These are phyloP conservation scores for Nakazawaea populi DNA, from an alignment of 805 yeast species.

Conservation along the genomic window DNA sequence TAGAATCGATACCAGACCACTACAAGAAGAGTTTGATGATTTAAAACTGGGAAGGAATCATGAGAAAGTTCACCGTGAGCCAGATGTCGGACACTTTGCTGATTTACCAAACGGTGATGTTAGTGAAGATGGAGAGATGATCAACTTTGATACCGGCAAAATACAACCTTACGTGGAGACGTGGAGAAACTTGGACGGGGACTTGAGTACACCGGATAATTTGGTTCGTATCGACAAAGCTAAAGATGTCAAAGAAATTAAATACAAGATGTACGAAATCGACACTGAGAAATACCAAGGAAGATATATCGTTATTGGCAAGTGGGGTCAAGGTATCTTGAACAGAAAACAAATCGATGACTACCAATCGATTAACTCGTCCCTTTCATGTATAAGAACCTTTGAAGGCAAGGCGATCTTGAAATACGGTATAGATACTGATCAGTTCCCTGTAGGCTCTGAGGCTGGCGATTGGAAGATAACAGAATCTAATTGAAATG, in stretches of 20 bases:
- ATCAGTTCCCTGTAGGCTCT: conserved; percentile 1
- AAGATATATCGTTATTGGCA: conserved; percentile 39
- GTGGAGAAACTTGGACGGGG: conserved; percentile 46
- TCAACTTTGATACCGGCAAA: conserved; percentile 35
- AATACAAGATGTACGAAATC: conserved; percentile 20
- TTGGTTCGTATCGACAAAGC: conserved; percentile 8
- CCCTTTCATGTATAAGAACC: conserved; percentile 8
- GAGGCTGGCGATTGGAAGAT: conserved; percentile 1
- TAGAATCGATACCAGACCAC: conserved; percentile 22
- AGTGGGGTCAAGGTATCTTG: conserved; percentile 46
- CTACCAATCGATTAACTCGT: not conserved
- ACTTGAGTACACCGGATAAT: conserved; percentile 23
- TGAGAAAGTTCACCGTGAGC: conserved; percentile 15
- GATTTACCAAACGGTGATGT: conserved; percentile 33
- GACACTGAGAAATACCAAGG: conserved; percentile 31
- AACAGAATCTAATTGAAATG: not conserved
- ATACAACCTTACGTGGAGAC: conserved; percentile 43
- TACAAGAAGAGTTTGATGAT: conserved; percentile 10
- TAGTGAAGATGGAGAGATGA: conserved; percentile 45
- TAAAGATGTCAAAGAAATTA: conserved; percentile 7
- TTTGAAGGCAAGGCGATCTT: not conserved
- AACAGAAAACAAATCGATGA: conserved; percentile 1
- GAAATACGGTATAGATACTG: conserved; percentile 6
- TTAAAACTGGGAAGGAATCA: conserved; percentile 10
- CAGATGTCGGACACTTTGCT: conserved; percentile 43